A percentile compares a stretch with the other conserved stretches of the same genome.
Conservation (phyloP, 768 basidiomycete species). For the Pseudohyphozyma bogoriensis region DNA sequence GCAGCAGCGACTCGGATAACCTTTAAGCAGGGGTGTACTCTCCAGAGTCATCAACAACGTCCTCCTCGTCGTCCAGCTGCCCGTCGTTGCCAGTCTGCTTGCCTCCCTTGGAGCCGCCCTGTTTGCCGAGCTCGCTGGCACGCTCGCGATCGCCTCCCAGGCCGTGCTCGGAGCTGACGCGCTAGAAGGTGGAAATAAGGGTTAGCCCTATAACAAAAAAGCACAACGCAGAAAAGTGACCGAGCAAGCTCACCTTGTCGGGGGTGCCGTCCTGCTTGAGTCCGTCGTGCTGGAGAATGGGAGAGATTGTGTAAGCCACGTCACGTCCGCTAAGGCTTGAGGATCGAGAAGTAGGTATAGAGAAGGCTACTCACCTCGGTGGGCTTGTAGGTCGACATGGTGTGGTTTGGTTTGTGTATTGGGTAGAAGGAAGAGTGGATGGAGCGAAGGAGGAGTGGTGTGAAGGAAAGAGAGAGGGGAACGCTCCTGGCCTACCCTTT, state of each 20-base stretch:
- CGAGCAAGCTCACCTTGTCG: too few species aligned
- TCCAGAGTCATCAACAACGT: too few species aligned
- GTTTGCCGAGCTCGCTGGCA: constrained; percentile 32
- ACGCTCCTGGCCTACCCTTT: neutral
- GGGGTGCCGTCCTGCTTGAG: constrained; percentile 36
- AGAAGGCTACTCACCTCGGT: too few species aligned
- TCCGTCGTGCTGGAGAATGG: constrained; percentile 34
- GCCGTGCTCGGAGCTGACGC: constrained; percentile 36
- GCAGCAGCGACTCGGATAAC: too few species aligned
- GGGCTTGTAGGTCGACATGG: neutral
- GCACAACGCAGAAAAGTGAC: too few species aligned
- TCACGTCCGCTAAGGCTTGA: neutral
- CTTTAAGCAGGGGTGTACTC: too few species aligned
- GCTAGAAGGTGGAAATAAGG: too few species aligned
- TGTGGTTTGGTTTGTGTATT: neutral
- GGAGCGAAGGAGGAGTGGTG: neutral
- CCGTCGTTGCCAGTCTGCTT: neutral
- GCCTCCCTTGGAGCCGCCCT: constrained; percentile 30
- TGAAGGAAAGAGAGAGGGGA: neutral
- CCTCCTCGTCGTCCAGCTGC: too few species aligned
- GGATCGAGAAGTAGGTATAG: too few species aligned
- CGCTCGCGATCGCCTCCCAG: constrained; percentile 24
- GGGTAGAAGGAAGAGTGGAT: neutral
- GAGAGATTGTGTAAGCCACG: neutral
- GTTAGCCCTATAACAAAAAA: too few species aligned